Evolutionary conservation across 768 basidiomycete genomes (phyloP).

Genomic region (Calocera cornea): DNA sequence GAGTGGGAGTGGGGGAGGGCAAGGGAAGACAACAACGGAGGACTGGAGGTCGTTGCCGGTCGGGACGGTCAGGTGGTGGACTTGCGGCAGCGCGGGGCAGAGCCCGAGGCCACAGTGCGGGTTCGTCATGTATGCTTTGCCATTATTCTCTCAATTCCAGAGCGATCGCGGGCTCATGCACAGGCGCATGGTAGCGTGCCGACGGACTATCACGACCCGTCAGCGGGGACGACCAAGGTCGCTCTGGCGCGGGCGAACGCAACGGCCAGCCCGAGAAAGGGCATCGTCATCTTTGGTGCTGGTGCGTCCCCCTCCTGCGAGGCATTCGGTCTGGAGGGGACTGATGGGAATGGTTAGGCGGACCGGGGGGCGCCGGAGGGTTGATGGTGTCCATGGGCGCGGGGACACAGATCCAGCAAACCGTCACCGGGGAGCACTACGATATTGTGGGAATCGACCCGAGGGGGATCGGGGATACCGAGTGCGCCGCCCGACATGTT

Average conservation of each 20-base stretch:
- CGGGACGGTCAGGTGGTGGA: not conserved
- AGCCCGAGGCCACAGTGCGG: not conserved
- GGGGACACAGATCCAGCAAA: not conserved
- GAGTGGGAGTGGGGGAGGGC: too few species aligned
- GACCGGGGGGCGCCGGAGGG: not conserved
- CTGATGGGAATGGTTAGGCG: not conserved
- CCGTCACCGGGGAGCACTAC: constrained; percentile 9
- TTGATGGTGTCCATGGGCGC: not conserved
- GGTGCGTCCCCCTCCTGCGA: not conserved
- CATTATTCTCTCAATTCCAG: too few species aligned
- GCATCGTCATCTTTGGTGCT: not conserved
- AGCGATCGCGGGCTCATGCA: too few species aligned
- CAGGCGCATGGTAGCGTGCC: constrained; percentile 7
- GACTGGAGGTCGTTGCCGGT: not conserved
- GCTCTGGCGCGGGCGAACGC: not conserved
- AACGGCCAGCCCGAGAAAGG: not conserved
- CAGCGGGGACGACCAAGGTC: not conserved
- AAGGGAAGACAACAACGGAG: not conserved
- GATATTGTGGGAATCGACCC: constrained; percentile 14
- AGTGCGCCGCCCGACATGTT: not conserved
- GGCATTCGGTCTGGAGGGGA: not conserved
- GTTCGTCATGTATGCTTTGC: not conserved
- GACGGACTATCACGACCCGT: not conserved
- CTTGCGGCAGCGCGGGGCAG: not conserved
- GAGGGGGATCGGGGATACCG: constrained; percentile 11